Evolutionary conservation across 164 flowering plant genomes (phyloP), one percentile per base, ranked within the genome.

Genomic region (Euptelea pleiosperma): DNA sequence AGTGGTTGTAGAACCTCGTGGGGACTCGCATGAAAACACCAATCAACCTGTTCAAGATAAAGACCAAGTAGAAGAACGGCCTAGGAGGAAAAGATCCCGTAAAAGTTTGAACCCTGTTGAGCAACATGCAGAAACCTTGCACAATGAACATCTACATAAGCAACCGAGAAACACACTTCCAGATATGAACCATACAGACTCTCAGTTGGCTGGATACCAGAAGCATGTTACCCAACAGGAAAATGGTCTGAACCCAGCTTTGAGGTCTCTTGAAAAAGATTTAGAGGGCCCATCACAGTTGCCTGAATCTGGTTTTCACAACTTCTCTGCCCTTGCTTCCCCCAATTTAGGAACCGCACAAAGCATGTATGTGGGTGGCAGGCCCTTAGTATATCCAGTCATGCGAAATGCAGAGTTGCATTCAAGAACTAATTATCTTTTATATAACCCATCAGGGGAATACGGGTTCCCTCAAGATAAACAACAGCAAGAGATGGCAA

Each of bases 341-440:
- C 45, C 68, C 21, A 52, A 71, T 68, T 19, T 62, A 14, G 59
- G 69, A 18, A 47, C 82, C 18, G 65, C 73, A 2, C 79, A 75
- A 55, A 72, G 75, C 65, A 76, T 77, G 74, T 65, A 44, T 68
- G 75, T 71, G n/a, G 80, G 55, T 53, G 78, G 76, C 25, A 67
- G 75, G 43, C 79, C 78, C n/a, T 68, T 76, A 41, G 44, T 58
- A 12, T 69, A 75, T 69, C 69, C 84, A 8, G 51, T 61, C 31
- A 55, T 40, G 49, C 76, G 63, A 68, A 74, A 71, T 61, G 15
- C 65, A 12, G 73, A 69, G 40, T 41, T 77, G 70, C 77, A 71
- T 30, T 57, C 60, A 18, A 73, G 61, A 34, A 39, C 58, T 59
- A 11, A 55, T 25, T 76, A 63, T 47, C 59, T 48, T 59, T 56